Conservation (phyloP, 495 filamentous ascomycete species). For the Antarctomyces pellizariae region DNA sequence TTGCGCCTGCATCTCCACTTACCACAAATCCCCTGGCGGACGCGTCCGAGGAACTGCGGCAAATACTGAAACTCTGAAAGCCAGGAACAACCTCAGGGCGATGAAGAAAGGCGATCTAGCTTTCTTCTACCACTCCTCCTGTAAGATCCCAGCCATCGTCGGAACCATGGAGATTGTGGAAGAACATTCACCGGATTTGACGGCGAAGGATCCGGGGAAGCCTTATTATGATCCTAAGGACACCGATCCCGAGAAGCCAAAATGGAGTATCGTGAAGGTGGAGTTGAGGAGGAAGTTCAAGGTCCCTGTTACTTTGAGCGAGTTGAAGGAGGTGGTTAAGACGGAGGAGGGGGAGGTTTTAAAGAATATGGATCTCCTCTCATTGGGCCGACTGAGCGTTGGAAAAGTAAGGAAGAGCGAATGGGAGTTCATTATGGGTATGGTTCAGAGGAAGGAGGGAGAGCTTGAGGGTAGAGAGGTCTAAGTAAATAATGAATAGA, state of each 20-base stretch:
- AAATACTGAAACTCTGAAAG: too few relatives aligned
- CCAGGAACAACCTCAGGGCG: constrained; percentile 64
- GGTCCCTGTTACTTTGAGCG: constrained; percentile 44
- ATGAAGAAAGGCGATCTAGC: constrained; percentile 86
- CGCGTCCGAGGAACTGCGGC: constrained; percentile 7
- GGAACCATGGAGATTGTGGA: constrained; percentile 85
- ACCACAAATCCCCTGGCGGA: neutral
- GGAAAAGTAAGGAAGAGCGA: constrained; percentile 46
- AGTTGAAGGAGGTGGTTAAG: constrained; percentile 42
- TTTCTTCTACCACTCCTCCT: constrained; percentile 97
- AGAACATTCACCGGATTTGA: constrained; percentile 60
- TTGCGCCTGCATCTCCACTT: constrained; percentile 1
- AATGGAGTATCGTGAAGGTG: constrained; percentile 79
- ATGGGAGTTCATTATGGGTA: constrained; percentile 55
- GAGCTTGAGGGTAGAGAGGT: too few relatives aligned
- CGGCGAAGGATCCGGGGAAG: constrained; percentile 50
- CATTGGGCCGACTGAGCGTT: constrained; percentile 60
- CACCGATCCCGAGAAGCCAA: constrained; percentile 45
- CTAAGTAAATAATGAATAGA: too few relatives aligned
- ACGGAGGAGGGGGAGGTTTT: constrained; percentile 34
- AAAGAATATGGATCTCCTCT: constrained; percentile 66
- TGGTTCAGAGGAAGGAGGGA: constrained; percentile 20
- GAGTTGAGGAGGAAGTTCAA: constrained; percentile 59
- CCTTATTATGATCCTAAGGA: constrained; percentile 69
- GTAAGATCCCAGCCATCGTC: constrained; percentile 71